phyloP scores from a whole-genome alignment of 345 rosid species.

The Brassica cretica region DNA sequence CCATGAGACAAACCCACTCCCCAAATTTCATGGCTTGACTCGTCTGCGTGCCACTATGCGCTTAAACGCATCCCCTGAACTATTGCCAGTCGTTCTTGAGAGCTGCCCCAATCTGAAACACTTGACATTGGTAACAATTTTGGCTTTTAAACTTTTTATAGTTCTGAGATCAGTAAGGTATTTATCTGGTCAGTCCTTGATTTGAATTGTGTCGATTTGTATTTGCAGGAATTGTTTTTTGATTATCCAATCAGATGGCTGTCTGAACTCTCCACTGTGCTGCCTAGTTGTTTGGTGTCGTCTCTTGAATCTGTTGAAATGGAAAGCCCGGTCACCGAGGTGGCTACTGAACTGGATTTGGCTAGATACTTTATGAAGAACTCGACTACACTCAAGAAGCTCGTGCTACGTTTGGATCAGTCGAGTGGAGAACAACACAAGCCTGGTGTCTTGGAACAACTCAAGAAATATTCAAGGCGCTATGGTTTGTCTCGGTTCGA shows the following conservation, averaged over 20 bases:
- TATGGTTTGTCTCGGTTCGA: conserved; percentile 8
- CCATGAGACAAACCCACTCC: not conserved
- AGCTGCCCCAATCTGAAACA: conserved; percentile 1
- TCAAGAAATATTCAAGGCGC: not conserved
- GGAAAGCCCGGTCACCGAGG: not conserved
- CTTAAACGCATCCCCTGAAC: not conserved
- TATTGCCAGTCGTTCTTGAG: conserved; percentile 3
- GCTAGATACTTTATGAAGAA: conserved; percentile 15
- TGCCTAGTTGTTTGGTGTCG: not conserved
- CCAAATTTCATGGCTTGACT: not conserved
- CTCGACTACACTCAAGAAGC: conserved; percentile 16
- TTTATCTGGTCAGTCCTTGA: not conserved
- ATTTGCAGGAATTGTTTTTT: not conserved
- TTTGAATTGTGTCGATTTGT: not conserved
- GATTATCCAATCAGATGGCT: not conserved
- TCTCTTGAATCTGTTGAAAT: conserved; percentile 17
- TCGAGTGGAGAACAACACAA: not conserved
- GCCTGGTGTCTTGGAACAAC: conserved; percentile 11
- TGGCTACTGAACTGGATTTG: not conserved
- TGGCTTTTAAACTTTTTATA: not conserved
- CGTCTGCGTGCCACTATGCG: conserved; percentile 8
- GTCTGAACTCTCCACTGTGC: not conserved
- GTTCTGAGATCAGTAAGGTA: not conserved
- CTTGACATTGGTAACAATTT: not conserved
- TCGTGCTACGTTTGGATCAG: conserved; percentile 16